These are phyloP conservation scores for Dendrobium huoshanense DNA, from an alignment of 106 monocot genomes.

Conservation along the genomic window DNA sequence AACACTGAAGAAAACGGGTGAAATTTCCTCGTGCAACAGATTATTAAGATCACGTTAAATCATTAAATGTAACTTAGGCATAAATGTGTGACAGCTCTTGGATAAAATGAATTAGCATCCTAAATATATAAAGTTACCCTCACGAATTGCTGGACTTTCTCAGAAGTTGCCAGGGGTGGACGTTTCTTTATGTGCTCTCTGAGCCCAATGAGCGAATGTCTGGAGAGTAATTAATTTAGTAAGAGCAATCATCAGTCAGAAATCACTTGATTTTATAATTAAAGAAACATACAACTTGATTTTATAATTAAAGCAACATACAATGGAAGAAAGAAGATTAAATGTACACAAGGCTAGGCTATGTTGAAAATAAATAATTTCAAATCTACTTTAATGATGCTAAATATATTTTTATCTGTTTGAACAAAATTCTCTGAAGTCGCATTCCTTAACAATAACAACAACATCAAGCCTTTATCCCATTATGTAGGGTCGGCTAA, in stretches of 20 bases:
- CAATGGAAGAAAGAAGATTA: too few relatives aligned
- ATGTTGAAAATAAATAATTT: neutral
- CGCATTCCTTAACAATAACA: neutral
- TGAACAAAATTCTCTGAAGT: neutral
- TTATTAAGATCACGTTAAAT: neutral
- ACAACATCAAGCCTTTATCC: too few relatives aligned
- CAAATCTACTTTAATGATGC: neutral
- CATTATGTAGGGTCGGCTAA: too few relatives aligned
- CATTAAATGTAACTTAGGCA: neutral
- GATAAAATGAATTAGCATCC: conserved; percentile 5
- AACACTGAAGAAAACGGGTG: neutral
- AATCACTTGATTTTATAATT: neutral
- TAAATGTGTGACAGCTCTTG: neutral
- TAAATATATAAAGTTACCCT: conserved; percentile 40
- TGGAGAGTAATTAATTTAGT: conserved; percentile 14
- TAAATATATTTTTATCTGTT: neutral
- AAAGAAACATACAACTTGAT: neutral
- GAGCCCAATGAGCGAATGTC: conserved; percentile 73
- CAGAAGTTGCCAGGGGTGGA: conserved; percentile 82
- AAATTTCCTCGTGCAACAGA: neutral
- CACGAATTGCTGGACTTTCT: conserved; percentile 97
- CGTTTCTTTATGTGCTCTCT: conserved; percentile 99
- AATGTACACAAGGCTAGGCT: neutral
- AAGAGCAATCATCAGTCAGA: neutral
- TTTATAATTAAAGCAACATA: neutral